Evolutionary conservation across 768 basidiomycete species (phyloP).

Genomic region (Termitomyces sp.): DNA sequence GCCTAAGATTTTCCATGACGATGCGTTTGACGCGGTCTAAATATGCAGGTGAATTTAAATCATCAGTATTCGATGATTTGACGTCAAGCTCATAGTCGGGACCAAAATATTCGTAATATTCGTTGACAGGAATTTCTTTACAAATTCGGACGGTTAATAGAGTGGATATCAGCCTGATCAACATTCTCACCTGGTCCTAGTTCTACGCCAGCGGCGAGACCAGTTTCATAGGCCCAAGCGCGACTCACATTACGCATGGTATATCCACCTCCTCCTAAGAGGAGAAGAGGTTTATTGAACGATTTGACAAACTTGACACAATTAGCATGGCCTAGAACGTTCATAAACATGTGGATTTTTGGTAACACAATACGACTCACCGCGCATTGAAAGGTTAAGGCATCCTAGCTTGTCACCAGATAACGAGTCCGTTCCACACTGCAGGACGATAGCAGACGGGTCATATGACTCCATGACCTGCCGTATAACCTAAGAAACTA

Average conservation of each 20-base stretch:
- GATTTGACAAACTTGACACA: constrained; percentile 97
- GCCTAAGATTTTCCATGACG: constrained; percentile 86
- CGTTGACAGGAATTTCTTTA: constrained; percentile 89
- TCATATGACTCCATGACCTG: constrained; percentile 94
- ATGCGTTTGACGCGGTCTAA: constrained; percentile 90
- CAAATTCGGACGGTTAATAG: neutral
- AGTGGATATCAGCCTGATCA: neutral
- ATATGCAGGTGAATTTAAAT: constrained; percentile 90
- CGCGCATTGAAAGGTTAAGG: constrained; percentile 94
- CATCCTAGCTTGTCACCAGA: constrained; percentile 95
- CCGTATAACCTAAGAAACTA: constrained; percentile 65
- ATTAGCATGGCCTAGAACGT: constrained; percentile 78
- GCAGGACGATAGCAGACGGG: constrained; percentile 92
- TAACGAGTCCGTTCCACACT: constrained; percentile 96
- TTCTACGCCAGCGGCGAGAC: constrained; percentile 95
- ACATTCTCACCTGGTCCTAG: constrained; percentile 64
- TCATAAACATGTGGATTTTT: neutral
- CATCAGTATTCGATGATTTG: constrained; percentile 89
- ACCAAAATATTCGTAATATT: constrained; percentile 99
- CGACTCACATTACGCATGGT: constrained; percentile 97
- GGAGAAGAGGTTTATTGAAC: constrained; percentile 88
- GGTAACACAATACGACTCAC: constrained; percentile 26
- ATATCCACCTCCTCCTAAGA: constrained; percentile 96
- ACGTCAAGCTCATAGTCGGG: constrained; percentile 97
- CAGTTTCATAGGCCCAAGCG: constrained; percentile 98